Base-by-base conservation (phyloP, 306 rosid genomes). In the Arachis hypogaea region DNA sequence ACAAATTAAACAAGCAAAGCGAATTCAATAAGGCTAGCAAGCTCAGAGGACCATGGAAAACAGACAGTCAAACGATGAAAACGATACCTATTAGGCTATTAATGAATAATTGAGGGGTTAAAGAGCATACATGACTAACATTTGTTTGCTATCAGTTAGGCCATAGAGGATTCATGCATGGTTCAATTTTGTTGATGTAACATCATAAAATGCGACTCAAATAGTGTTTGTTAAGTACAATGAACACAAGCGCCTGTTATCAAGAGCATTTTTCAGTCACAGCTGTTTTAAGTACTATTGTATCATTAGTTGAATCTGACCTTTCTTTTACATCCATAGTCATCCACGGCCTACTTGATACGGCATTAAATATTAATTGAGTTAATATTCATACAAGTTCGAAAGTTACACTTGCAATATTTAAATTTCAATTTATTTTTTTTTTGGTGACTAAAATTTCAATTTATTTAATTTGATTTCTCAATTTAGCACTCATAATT, bases 101-200 rank as follows among this genome's bases (percentile, higher is more conserved):
- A 2, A 75, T 38, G 71, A 75, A 66, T 67, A 56, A 50, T 33
- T 33, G 59, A 43, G 28, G 59, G 55, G 66, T 3, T 43, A 46
- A 2, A 22, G 6, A 43, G 41, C 38, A 33, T 11, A 3, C 12
- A 36, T 42, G 11, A 56, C 14, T 5, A 28, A 30, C 60, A 65
- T 11, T 29, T 45, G 49, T 66, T 57, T 6, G 47, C 40, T 59
- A 3, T 12, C 36, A 63, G 69, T 46, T 46, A 44, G 49, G n/a
- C 29, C 60, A 7, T 5, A 46, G 42, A 38, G 63, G 59, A 45
- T 33, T 2, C 38, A 33, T 33, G 38, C 38, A 33, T 45, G 49
- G 72, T 60, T 72, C 82, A 57, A 72, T 72, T 78, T 18, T 22
- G 28, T 33, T 33, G 4, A 11, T 33, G 52, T 36, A 41, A 30